Base-by-base conservation (phyloP, 306 rosid species). In the Prunus campanulata region DNA sequence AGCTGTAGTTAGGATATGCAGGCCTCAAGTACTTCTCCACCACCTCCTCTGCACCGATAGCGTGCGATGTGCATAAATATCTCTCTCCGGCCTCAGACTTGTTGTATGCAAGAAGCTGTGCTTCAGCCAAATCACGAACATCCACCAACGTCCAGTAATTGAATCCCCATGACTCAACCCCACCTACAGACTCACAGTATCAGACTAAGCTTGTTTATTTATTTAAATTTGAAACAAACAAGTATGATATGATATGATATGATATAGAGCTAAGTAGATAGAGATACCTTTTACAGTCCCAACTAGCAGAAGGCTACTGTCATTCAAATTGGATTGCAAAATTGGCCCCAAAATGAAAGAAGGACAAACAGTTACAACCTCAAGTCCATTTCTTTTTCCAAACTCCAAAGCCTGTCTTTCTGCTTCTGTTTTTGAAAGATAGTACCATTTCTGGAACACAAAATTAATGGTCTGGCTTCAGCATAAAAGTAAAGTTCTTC, bases 391-490 rank as follows among this genome's bases (percentile, higher is more conserved):
- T 72, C 68, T 86, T 70, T 72, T 85, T 2, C 83, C 90, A 75
- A 89, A 89, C 65, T 86, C 85, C 51, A 76, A 20, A 6, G 91
- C 93, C 69, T 83, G 83, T 68, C 79, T 71, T 78, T 91, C 91
- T 35, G 97, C 97, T 79, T 83, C 82, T 19, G 91, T 89, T 84
- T 91, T 91, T 39, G 94, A 74, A 61, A 74, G 85, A 55, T 27
- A 78, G 71, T 91, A 91, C 93, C 95, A 91, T 72, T 86, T 86
- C 91, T 89, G 89, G 44, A 29, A 16, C 50, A 62, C 20, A 50
- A 62, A 24, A 48, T 55, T n/a, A 55, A 18, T 15, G 15, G 8
- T 14, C 18, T 10, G 4, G 71, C 32, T 52, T 44, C 24, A 47
- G 14, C 50, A 47, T 47, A 12, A 47, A 76, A 4, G 15, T 24